Evolutionary conservation across 805 yeast species (phyloP).

Genomic region (Myxozyma monticola): DNA sequence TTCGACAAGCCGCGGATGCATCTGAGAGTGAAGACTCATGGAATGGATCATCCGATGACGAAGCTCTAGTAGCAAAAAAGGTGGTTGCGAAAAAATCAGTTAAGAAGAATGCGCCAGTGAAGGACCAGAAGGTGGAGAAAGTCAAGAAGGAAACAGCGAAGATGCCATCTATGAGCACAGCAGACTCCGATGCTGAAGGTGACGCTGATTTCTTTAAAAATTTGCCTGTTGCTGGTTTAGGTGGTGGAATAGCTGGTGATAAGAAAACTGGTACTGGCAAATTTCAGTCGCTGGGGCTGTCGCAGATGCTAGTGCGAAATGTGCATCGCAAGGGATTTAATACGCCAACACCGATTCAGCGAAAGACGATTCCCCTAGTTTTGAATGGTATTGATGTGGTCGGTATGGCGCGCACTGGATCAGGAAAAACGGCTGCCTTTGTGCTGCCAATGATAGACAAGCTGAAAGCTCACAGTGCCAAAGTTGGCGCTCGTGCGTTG

Average conservation of each 20-base stretch:
- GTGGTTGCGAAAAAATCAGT: constrained; percentile 33
- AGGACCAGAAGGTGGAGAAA: constrained; percentile 18
- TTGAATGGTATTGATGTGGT: constrained; percentile 89
- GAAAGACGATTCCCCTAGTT: constrained; percentile 90
- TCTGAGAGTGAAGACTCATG: constrained; percentile 2
- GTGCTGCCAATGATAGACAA: constrained; percentile 85
- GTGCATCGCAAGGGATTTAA: constrained; percentile 82
- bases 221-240: constrained; percentile 25
- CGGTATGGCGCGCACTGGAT: constrained; percentile 99
- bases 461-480: constrained; percentile 78
- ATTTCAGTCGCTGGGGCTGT: constrained; percentile 63
- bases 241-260: constrained; percentile 28
- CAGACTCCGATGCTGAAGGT: constrained; percentile 43
- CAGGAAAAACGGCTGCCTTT: constrained; percentile 98
- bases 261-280: constrained; percentile 47
- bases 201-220: constrained; percentile 43
- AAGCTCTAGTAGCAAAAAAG: constrained; percentile 37
- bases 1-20: constrained; percentile 1
- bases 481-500: constrained; percentile 79
- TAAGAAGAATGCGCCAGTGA: constrained; percentile 24
- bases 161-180: constrained; percentile 4
- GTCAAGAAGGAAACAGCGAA: constrained; percentile 36
- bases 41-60: constrained; percentile 42
- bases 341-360: constrained; percentile 96
- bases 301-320: constrained; percentile 66